phyloP scores from a whole-genome alignment of 179 eudicot genomes.

The Beta lomatogona region DNA sequence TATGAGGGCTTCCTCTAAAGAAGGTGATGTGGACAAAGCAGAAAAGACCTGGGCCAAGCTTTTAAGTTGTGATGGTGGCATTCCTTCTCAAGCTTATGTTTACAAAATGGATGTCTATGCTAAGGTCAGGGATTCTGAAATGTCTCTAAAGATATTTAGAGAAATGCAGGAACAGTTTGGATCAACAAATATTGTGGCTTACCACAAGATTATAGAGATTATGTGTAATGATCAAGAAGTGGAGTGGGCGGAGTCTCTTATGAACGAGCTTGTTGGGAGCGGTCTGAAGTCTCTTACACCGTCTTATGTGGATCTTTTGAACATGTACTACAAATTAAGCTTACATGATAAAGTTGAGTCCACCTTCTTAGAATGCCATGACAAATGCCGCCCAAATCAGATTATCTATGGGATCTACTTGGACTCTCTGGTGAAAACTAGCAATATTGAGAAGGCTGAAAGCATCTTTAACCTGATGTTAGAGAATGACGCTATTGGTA shows the following conservation, averaged over 20 bases:
- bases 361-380: constrained; percentile 55
- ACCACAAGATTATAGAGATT: constrained; percentile 74
- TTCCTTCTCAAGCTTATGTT: constrained; percentile 80
- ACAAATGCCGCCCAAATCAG: constrained; percentile 66
- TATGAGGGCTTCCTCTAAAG: constrained; percentile 82
- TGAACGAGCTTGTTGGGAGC: constrained; percentile 67
- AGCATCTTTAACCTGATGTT: constrained; percentile 74
- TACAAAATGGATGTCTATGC: constrained; percentile 81
- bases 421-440: constrained; percentile 64
- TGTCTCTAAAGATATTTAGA: constrained; percentile 67
- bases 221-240: constrained; percentile 58
- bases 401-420: constrained; percentile 63
- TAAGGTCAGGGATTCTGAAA: constrained; percentile 50
- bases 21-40: constrained; percentile 73
- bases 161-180: constrained; percentile 51
- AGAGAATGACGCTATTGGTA: constrained; percentile 58
- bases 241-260: constrained; percentile 69
- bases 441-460: constrained; percentile 68
- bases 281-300: constrained; percentile 70
- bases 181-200: constrained; percentile 50
- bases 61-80: constrained; percentile 35
- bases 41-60: constrained; percentile 75
- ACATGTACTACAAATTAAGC: constrained; percentile 58
- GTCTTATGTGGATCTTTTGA: constrained; percentile 58
- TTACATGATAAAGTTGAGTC: constrained; percentile 70